Base-by-base conservation (phyloP, 805 yeast species). In the Sugiyamaella boreocaroliniensis region DNA sequence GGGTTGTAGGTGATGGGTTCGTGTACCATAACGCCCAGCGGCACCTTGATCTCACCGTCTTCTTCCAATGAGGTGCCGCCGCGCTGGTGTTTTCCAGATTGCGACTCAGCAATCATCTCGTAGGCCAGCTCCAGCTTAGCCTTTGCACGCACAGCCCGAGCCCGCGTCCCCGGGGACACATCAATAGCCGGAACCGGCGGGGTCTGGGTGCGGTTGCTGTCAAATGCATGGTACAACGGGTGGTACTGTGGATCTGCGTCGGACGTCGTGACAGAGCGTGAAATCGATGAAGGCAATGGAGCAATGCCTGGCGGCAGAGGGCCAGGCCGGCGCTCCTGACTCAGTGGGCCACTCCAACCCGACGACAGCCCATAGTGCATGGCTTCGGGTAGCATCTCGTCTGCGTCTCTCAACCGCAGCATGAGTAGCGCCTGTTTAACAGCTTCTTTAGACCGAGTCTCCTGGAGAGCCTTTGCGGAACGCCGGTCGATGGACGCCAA, bases 1-100 rank as follows among this genome's bases (percentile, higher is more conserved):
- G 96, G 96, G 63, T 89, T 89, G 71, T 83, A 89, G 2, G 53
- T 50, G 16, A 14, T n/a, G 15, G 42, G 40, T 29, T 50, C 53
- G 10, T 50, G 20, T n/a, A 50, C 8, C n/a, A 14, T 34, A 16
- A 18, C 40, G 9, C 53, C 53, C 15, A 50, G 47, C 11, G 44
- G 22, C 10, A 32, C n/a, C 8, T 32, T 32, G 12, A 14, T 22
- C 11, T 34, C 42, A 14, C 29, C 51, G 3, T 47, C 43, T 22
- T 32, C 4, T 32, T 32, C 37, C n/a, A 11, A 10, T 4, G 12
- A 10, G 11, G 37, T 10, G 45, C 16, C 9, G 19, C 12, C 45
- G 37, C 37, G 19, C n/a, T 32, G 41, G 29, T 45, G 29, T 51
- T 45, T 45, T 14, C 18, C 20, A 14, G 26, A 45, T 49, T 61